Evolutionary conservation across 2,329 filamentous ascomycete species (phyloP), one percentile per base, ranked within the genome.

Genomic region (Trichoderma citrinoviride): DNA sequence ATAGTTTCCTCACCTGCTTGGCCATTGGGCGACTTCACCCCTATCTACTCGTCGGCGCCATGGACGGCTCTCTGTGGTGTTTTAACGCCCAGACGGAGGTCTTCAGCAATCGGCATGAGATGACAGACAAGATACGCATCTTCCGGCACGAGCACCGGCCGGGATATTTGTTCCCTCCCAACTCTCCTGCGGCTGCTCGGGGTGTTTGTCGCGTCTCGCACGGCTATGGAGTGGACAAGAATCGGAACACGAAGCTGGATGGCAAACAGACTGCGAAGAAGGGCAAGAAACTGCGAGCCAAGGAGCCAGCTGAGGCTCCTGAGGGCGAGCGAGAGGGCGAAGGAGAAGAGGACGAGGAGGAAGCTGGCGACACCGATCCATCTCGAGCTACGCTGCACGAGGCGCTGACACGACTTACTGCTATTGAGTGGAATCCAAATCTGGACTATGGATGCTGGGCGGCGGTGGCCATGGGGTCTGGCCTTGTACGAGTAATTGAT

Each of bases 401-500:
- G 64, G 83, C 88, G 54, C 77, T 83, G 67, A 88, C 86, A 10
- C 82, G 87, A 53, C 78, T 91, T 68, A 87, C 87, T 5, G 79
- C 82, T 1, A 77, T 89, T 25, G 82, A 83, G 46, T 91, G 89
- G 89, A 91, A 91, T 71, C 87, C 88, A 1, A 90, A 91, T 70
- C 73, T 80, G 41, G 78, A 81, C n/a, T 88, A 82, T 70, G 86
- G 87, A 14, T 88, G 83, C 69, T 90, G 89, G 88, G 87, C 86
- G 3, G 87, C 87, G 10, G 84, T 83, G 3, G 87, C 85, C 0
- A 82, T 89, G 81, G 89, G 82, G 0, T 90, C 87, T 29, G 89
- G 89, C 0, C 73, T 92, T 66, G 79, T 91, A 49, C 82, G 86
- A 67, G 79, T 91, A 21, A 85, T 89, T 79, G 88, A 91, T 71